phyloP scores from a whole-genome alignment of 179 eudicot species.

The Heliamphora pulchella region DNA sequence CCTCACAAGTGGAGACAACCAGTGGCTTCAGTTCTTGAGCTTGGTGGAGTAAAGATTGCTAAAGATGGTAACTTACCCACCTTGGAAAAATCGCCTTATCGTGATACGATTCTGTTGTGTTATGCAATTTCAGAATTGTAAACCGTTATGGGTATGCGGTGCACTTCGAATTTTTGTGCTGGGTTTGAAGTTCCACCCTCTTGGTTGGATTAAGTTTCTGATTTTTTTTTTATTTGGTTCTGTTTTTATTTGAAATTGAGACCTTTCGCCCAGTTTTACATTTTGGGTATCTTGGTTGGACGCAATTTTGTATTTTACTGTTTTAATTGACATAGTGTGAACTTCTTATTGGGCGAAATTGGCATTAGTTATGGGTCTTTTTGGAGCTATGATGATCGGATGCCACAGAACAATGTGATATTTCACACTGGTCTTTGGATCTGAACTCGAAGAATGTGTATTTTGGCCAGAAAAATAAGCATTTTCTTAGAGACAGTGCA shows the following conservation, averaged over 20 bases:
- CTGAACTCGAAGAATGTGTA: background rate
- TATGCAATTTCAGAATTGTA: background rate
- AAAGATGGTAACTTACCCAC: constrained; percentile 42
- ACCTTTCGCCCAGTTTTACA: background rate
- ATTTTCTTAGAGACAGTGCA: too few species aligned
- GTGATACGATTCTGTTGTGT: background rate
- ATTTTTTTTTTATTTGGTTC: background rate
- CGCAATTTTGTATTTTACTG: background rate
- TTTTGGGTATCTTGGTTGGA: background rate
- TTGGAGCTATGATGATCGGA: background rate
- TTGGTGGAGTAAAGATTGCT: constrained; percentile 50
- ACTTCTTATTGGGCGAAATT: background rate
- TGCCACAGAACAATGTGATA: background rate
- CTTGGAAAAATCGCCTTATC: background rate
- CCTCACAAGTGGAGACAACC: constrained; percentile 33
- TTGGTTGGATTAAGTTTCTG: background rate
- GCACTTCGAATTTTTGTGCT: background rate
- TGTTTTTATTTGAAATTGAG: background rate
- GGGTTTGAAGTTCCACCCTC: constrained; percentile 3
- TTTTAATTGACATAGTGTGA: background rate
- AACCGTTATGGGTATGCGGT: background rate
- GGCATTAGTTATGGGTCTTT: background rate
- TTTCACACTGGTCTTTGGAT: background rate
- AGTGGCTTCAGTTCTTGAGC: constrained; percentile 44
- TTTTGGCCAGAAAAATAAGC: too few species aligned